Percentiles rank a stretch among this genome's conserved stretches.
Evolutionary conservation across 1,284 basidiomycete genomes (phyloP).

Genomic region (Melampsora abietis-canadensis): DNA sequence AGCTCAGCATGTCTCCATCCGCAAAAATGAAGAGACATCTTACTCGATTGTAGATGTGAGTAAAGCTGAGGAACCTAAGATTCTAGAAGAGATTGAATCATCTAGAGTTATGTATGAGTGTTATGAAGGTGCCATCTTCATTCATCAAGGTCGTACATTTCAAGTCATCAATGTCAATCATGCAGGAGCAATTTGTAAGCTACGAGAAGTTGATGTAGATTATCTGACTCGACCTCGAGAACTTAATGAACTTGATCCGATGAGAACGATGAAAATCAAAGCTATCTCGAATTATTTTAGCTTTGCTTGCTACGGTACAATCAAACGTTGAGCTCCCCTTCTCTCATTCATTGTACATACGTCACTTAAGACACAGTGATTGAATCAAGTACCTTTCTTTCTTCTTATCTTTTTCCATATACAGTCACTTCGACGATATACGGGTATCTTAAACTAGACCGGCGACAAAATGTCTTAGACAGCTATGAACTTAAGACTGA

Average conservation of each 20-base stretch:
- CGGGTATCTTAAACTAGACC: constrained; percentile 56
- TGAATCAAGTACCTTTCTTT: neutral
- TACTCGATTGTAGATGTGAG: constrained; percentile 70
- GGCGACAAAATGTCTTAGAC: constrained; percentile 65
- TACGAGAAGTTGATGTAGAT: constrained; percentile 16
- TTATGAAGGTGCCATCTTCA: constrained; percentile 58
- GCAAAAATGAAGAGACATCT: constrained; percentile 72
- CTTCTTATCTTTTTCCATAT: constrained; percentile 48
- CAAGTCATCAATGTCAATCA: constrained; percentile 11
- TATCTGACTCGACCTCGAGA: constrained; percentile 23
- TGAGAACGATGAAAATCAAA: neutral
- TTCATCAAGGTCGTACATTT: constrained; percentile 51
- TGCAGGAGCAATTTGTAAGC: neutral
- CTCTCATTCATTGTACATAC: neutral
- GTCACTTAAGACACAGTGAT: neutral
- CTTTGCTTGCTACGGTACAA: constrained; percentile 11
- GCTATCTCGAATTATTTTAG: constrained; percentile 13
- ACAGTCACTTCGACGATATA: constrained; percentile 68
- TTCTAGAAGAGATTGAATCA: constrained; percentile 81
- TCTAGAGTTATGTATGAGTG: constrained; percentile 81
- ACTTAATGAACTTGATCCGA: neutral
- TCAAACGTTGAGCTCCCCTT: neutral
- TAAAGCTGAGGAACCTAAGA: constrained; percentile 55
- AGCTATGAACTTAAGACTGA: constrained; percentile 74
- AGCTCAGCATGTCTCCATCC: constrained; percentile 68